These are phyloP conservation scores for Dryadomyces quercus-mongolicae DNA, from an alignment of 2,329 filamentous ascomycete species.

Conservation along the genomic window DNA sequence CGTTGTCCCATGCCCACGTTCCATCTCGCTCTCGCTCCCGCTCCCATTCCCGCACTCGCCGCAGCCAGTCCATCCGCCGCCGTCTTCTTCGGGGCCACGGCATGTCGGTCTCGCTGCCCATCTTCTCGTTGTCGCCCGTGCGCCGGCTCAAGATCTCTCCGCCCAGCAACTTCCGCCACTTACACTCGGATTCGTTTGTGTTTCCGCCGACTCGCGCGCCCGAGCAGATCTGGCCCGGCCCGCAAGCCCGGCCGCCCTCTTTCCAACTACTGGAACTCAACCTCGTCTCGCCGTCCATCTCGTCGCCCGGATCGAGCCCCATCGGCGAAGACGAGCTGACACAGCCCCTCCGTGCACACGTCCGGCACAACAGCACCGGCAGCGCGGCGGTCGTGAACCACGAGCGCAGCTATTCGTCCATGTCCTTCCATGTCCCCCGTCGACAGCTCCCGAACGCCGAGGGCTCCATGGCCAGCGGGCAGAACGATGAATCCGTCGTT, in stretches of 20 bases:
- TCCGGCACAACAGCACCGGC: constrained; percentile 21
- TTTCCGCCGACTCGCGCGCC: constrained; percentile 6
- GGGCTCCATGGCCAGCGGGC: no score
- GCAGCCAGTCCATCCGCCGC: constrained; percentile 25
- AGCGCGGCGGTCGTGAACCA: constrained; percentile 22
- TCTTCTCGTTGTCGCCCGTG: constrained; percentile 21
- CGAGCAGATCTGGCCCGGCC: background rate
- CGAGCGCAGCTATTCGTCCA: constrained; percentile 34
- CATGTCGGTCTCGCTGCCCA: constrained; percentile 21
- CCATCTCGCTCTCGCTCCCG: background rate
- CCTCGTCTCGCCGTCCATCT: constrained; percentile 46
- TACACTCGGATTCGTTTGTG: constrained; percentile 25
- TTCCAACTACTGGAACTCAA: constrained; percentile 40
- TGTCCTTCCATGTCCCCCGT: constrained; percentile 44
- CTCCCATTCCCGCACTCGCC: constrained; percentile 22
- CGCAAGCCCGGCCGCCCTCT: background rate
- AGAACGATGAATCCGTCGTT: no score
- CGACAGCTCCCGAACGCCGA: constrained; percentile 21
- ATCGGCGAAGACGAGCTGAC: constrained; percentile 10
- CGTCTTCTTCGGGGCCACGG: constrained; percentile 27
- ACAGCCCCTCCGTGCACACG: constrained; percentile 27
- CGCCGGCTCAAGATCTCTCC: constrained; percentile 45
- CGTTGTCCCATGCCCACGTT: no score
- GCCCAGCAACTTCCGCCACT: constrained; percentile 48
- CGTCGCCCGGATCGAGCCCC: constrained; percentile 21